Conservation (phyloP, 108 stramenopile species). For the Nitzschia sp. region DNA sequence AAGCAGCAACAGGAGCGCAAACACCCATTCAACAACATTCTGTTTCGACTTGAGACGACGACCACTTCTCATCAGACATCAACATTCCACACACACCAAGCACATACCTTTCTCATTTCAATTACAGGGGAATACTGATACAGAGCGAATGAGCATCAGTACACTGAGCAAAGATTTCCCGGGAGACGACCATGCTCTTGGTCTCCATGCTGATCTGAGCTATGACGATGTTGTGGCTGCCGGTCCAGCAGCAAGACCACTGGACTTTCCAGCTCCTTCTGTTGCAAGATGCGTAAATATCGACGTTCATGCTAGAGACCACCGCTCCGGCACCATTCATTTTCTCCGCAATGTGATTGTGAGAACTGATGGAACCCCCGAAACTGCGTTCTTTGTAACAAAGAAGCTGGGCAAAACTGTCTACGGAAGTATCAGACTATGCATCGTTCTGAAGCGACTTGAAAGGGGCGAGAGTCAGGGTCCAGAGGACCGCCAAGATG, state of each 20-base stretch:
- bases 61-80: too few relatives aligned
- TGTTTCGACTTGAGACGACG: too few relatives aligned
- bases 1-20: too few relatives aligned
- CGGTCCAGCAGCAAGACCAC: conserved; percentile 55
- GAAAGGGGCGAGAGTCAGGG: conserved; percentile 21
- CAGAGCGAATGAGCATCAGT: conserved; percentile 15
- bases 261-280: conserved; percentile 70
- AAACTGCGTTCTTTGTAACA: conserved; percentile 35
- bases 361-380: conserved; percentile 5
- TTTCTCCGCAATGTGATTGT: conserved; percentile 43
- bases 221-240: conserved; percentile 41
- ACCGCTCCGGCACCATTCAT: conserved; percentile 44
- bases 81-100: too few relatives aligned
- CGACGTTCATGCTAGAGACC: conserved; percentile 53
- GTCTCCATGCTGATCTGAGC: conserved; percentile 35
- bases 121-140: too few relatives aligned
- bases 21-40: too few relatives aligned
- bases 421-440: conserved; percentile 66
- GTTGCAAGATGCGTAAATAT: conserved; percentile 45
- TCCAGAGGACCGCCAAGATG: conserved; percentile 50
- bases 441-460: conserved; percentile 51
- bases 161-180: background rate
- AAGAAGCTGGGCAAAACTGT: conserved; percentile 55
- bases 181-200: background rate
- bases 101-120: too few relatives aligned